Conservation (phyloP, 805 yeast genomes). For the Wickerhamomyces ciferrii region DNA sequence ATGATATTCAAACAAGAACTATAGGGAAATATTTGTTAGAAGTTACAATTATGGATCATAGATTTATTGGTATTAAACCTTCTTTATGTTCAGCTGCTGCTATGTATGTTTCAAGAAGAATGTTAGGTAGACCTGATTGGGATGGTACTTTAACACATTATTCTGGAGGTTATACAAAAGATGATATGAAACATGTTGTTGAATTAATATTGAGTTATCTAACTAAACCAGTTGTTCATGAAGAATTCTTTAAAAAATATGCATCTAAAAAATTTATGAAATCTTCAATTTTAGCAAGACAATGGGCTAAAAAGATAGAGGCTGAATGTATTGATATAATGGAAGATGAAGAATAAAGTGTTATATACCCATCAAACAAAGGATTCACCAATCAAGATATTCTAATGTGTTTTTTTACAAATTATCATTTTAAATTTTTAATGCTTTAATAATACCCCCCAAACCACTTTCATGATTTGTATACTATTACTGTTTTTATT, state of each 20-base stretch:
- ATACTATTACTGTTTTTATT: neutral
- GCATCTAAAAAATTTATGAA: conserved; percentile 85
- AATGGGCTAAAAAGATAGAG: conserved; percentile 67
- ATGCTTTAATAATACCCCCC: neutral
- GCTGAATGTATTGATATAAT: conserved; percentile 10
- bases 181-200: conserved; percentile 66
- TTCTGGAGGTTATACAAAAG: conserved; percentile 81
- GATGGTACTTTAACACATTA: conserved; percentile 82
- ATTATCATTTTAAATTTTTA: too few species aligned
- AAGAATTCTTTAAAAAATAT: conserved; percentile 88
- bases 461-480: neutral
- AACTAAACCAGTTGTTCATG: conserved; percentile 78
- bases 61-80: conserved; percentile 68
- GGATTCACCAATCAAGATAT: too few species aligned
- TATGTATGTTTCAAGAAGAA: conserved; percentile 74
- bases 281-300: conserved; percentile 71
- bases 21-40: conserved; percentile 82
- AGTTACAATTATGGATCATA: conserved; percentile 68
- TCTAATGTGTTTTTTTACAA: too few species aligned
- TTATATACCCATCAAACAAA: too few species aligned
- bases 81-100: conserved; percentile 83
- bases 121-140: conserved; percentile 70
- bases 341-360: neutral
- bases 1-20: conserved; percentile 78
- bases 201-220: conserved; percentile 72